Evolutionary conservation across 768 basidiomycete genomes (phyloP), one percentile per base, ranked within the genome.

Genomic region (Amanita polypyramis): DNA sequence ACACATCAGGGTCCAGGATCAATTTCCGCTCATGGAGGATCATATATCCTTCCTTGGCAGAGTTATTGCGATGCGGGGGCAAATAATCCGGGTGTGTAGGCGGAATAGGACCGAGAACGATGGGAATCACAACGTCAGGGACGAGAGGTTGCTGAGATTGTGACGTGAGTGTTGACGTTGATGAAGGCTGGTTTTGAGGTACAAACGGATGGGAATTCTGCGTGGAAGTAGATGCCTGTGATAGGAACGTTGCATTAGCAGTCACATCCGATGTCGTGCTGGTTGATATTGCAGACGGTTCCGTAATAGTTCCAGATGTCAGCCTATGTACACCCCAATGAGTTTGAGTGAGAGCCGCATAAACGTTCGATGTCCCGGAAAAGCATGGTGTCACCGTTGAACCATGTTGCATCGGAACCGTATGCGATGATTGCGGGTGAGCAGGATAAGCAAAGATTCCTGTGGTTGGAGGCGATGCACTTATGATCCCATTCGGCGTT

Each of bases 1-100:
- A 96, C 29, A 95, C 83, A 17, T 75, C 73, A 2, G 93, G 93
- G 56, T 89, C 86, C 32, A 96, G 77, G 48, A 91, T 78, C 17
- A 96, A 75, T 25, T 77, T 83, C 45, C 88, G 82, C 54, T 91
- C 82, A 53, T 94, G 89, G 10, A 94, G 66, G 19, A 89, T 78
- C 69, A 96, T 90, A 27, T 75, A 76, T 2, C 75, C 74, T 55
- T 75, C 69, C 51, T 74, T 74, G 9, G 62, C 68, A 1, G 72
- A 72, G 45, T 78, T 74, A 49, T 76, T 69, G 50, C 57, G 71
- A 53, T 61, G 75, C 52, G 60, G 65, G 30, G 63, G 75, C 32
- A 60, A 71, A 65, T 68, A 73, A 56, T 64, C 75, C 11, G 82
- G 72, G 53, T 81, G 80, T 15, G 78, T 75, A 4, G 75, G 68